Base-by-base conservation (phyloP, 2,329 filamentous ascomycete genomes). In the Ceratocystiopsis sp. region DNA sequence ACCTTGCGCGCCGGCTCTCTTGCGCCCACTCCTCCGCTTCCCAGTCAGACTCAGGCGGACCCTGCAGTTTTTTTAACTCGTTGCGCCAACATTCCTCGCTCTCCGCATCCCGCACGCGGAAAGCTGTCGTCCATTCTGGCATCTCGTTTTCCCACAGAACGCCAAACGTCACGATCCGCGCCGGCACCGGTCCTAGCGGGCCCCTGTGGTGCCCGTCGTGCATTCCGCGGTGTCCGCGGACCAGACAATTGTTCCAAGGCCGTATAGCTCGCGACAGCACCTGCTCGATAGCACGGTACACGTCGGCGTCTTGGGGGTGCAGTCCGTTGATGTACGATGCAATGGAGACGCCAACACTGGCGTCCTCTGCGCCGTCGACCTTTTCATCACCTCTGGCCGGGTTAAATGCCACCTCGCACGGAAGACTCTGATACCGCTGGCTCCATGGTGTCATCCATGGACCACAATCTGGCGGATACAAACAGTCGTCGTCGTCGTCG, bases 271-370 rank as follows among this genome's bases (percentile, higher is more conserved):
- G 53, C 11, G 57, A 49, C 8, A 64, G 52, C n/a, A 63, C 50
- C 42, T 57, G 50, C 44, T 63, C 61, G 16, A 64, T 46, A 9
- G 53, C 46, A 8, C 25, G 29, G 45, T 64, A 65, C 13, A 60
- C 51, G 1, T 46, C 46, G 10, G 42, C 40, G 45, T 60, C 49
- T 29, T 52, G 45, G 3, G 63, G 63, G 50, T 66, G 62, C 3
- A 65, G 51, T 46, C 63, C 63, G 52, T 66, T 67, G 52, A 66
- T 59, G 50, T 66, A 66, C 51, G 61, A 64, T 8, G 56, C 60
- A 41, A 65, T 59, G 12, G 51, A 52, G 32, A 55, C 53, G 15
- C 50, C 52, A 10, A 50, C 53, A 8, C 8, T 8, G 21, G 21
- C 21, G 21, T 21, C 21, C 4, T 21, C 21, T 4, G 4, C 4